Base-by-base conservation (phyloP, 2,329 filamentous ascomycete genomes). In the Dendrostoma leiphaemia region DNA sequence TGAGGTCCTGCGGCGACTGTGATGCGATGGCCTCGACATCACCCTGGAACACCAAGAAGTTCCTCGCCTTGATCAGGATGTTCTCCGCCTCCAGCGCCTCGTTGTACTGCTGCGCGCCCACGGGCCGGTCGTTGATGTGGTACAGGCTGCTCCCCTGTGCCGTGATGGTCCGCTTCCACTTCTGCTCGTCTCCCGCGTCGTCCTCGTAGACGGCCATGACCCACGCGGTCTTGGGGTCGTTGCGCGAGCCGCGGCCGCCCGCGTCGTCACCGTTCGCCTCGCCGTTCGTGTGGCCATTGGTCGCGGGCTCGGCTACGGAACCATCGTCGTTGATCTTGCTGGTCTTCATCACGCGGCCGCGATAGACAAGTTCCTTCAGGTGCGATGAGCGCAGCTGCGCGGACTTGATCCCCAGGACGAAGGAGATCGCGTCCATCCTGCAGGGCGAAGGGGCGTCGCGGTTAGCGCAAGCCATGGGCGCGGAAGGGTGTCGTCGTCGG, bases 201-300 rank as follows among this genome's bases (percentile, higher is more conserved):
- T 99, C 94, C 69, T 97, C 92, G 71, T 97, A 99, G 15, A 99
- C 93, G 28, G 94, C 94, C 91, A 97, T 97, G 13, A 99, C 95
- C 93, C 93, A 99, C 3, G 94, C 95, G 3, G 87, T 94, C 69
- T 92, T 94, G 1, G 94, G 94, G 64, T 99, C 93, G 60, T 85
- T 83, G 32, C 83, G 86, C n/a, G 83, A 86, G 51, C 85, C 80
- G 51, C 84, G 80, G 60, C 87, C 82, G 6, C 79, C 78, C 21
- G 78, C 77, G 32, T 82, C 84, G 49, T 86, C 83, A 31, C 78
- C 80, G 19, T 80, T 80, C 35, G 82, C 76, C 51, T 83, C 76
- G 24, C 83, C 86, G 59, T 89, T 85, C 19, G 77, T 72, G 40
- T 84, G 77, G 9, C 83, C 84, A 61, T 86, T 85, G 13, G 80